A percentile compares a stretch with the other conserved stretches of the same genome.
These are phyloP conservation scores for Aegilops tauschii DNA, from an alignment of 176 grass and related monocot species.

Conservation along the genomic window DNA sequence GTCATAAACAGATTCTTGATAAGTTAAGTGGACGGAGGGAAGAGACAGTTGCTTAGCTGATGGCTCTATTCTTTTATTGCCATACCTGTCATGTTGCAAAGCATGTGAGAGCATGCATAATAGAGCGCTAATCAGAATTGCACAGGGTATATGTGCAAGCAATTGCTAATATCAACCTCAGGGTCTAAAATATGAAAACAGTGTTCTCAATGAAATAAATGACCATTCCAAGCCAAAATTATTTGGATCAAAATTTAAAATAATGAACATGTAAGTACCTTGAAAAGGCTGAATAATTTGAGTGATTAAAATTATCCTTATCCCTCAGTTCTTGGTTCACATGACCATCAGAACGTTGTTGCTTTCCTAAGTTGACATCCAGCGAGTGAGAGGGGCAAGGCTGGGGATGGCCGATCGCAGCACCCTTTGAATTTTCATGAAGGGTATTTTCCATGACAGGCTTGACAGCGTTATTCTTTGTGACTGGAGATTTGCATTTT, in stretches of 20 bases:
- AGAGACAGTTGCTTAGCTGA: slow-evolving; percentile 40
- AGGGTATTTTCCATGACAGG: slow-evolving; percentile 15
- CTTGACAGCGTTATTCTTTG: slow-evolving; percentile 36
- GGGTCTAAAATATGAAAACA: slow-evolving; percentile 5
- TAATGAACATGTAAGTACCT: slow-evolving; percentile 45
- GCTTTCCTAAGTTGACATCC: slow-evolving; percentile 34
- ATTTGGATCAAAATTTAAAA: slow-evolving; percentile 14
- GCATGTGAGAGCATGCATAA: slow-evolving; percentile 22
- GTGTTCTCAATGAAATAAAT: slow-evolving; percentile 14
- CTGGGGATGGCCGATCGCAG: slow-evolving; percentile 37
- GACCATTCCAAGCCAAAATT: neutral
- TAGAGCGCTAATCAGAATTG: slow-evolving; percentile 5
- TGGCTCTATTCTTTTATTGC: slow-evolving; percentile 53
- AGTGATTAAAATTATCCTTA: slow-evolving; percentile 84
- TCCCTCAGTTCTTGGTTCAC: slow-evolving; percentile 39
- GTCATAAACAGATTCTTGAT: slow-evolving; percentile 38
- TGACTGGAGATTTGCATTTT: slow-evolving; percentile 39
- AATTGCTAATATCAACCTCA: slow-evolving; percentile 7
- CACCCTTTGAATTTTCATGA: slow-evolving; percentile 40
- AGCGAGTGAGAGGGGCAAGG: slow-evolving; percentile 44
- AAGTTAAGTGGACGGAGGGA: slow-evolving; percentile 31
- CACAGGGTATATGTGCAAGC: neutral
- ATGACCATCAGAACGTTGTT: slow-evolving; percentile 31
- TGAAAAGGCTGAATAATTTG: slow-evolving; percentile 81
- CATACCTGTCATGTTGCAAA: slow-evolving; percentile 62